Percentiles rank a stretch among this genome's conserved stretches.
These are phyloP conservation scores for Zhuliangozyma blackwelliae DNA, from an alignment of 1,139 yeast species.

Conservation along the genomic window DNA sequence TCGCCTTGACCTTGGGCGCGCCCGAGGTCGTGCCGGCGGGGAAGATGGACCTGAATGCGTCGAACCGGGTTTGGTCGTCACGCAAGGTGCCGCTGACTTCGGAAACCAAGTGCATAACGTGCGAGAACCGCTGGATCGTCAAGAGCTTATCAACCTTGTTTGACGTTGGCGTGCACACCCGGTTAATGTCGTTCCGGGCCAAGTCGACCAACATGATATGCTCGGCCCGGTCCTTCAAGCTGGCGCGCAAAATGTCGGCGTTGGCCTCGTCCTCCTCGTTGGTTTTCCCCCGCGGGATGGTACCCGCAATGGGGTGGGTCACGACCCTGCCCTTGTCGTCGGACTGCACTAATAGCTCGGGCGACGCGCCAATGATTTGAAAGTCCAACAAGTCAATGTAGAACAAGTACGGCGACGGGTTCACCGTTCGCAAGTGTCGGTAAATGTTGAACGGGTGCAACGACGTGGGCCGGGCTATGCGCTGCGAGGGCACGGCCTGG, in stretches of 20 bases:
- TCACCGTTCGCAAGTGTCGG: constrained; percentile 89
- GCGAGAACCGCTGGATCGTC: constrained; percentile 92
- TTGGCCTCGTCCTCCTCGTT: constrained; percentile 84
- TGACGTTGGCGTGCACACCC: constrained; percentile 84
- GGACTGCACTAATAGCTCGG: constrained; percentile 83
- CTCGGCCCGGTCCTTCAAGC: constrained; percentile 91
- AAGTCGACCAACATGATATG: constrained; percentile 97
- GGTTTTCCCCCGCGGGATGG: constrained; percentile 85
- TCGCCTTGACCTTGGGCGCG: constrained; percentile 94
- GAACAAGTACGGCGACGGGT: constrained; percentile 95
- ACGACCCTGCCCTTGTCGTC: constrained; percentile 69
- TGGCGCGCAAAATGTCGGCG: constrained; percentile 70
- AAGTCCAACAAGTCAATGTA: constrained; percentile 88
- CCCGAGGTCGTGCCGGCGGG: constrained; percentile 99
- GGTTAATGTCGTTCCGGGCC: constrained; percentile 91
- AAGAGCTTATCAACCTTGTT: constrained; percentile 84
- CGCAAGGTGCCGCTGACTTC: constrained; percentile 92
- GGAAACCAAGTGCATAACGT: constrained; percentile 93
- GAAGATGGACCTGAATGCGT: constrained; percentile 94
- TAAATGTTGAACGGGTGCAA: constrained; percentile 95
- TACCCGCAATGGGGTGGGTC: constrained; percentile 98
- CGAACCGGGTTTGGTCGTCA: constrained; percentile 80
- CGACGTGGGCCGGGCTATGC: constrained; percentile 91
- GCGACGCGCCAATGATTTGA: constrained; percentile 96
- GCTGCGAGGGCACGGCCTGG: constrained; percentile 97